Percentiles rank a stretch among this genome's conserved stretches.
phyloP scores from a whole-genome alignment of 345 rosid genomes.

The Sisymbrium altissimum region DNA sequence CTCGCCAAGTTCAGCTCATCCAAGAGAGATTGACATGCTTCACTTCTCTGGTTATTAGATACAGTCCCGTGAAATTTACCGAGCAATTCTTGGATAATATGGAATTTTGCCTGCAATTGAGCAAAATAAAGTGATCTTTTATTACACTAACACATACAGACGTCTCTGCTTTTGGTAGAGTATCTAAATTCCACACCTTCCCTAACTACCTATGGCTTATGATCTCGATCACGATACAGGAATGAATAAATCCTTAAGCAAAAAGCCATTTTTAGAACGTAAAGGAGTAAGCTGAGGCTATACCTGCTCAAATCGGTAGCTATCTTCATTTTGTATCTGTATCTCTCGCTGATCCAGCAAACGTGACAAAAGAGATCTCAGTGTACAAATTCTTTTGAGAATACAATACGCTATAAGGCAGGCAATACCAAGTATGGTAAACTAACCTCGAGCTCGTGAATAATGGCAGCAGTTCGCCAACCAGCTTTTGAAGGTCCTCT shows the following conservation, averaged over 20 bases:
- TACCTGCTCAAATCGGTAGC: slow-evolving; percentile 94
- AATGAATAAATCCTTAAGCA: neutral
- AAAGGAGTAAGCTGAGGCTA: neutral
- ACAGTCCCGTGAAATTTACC: slow-evolving; percentile 70
- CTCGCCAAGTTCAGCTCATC: slow-evolving; percentile 74
- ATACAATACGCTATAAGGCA: neutral
- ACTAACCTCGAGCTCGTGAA: slow-evolving; percentile 89
- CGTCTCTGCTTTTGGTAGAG: neutral
- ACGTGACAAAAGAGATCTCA: slow-evolving; percentile 11
- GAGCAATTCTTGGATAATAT: slow-evolving; percentile 87
- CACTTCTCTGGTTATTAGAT: slow-evolving; percentile 45
- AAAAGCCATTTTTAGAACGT: neutral
- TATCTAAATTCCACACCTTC: neutral
- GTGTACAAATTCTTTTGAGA: neutral
- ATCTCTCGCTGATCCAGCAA: slow-evolving; percentile 76
- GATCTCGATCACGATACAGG: neutral
- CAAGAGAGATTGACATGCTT: slow-evolving; percentile 51
- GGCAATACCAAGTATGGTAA: neutral
- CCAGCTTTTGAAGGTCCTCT: slow-evolving; percentile 97
- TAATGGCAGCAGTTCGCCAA: slow-evolving; percentile 98
- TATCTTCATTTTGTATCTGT: slow-evolving; percentile 61
- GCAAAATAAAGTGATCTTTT: neutral
- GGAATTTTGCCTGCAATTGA: slow-evolving; percentile 73
- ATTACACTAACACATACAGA: neutral
- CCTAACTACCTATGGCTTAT: neutral